A percentile compares a stretch with the other conserved stretches of the same genome.
These are phyloP conservation scores for Saturnispora hagleri DNA, from an alignment of 805 yeast genomes.

Conservation along the genomic window DNA sequence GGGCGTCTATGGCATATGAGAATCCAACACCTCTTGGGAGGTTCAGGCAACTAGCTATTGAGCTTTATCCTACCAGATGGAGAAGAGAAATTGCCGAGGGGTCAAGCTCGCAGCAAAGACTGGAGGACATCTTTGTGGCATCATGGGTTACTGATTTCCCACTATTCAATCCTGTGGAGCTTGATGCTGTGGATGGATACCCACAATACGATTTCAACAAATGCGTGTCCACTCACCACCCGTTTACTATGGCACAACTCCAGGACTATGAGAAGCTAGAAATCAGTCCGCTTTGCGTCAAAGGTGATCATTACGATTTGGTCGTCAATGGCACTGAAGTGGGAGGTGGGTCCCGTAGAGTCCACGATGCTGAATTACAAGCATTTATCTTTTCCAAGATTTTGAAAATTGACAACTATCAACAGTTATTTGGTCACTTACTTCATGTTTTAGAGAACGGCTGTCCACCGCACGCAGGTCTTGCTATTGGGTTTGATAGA, in stretches of 20 bases:
- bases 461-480: slow-evolving; percentile 98
- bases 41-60: slow-evolving; percentile 65
- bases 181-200: slow-evolving; percentile 26
- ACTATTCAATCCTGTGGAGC: slow-evolving; percentile 68
- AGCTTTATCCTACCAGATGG: slow-evolving; percentile 42
- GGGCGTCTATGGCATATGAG: slow-evolving; percentile 65
- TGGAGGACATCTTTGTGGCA: slow-evolving; percentile 42
- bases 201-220: slow-evolving; percentile 48
- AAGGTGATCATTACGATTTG: slow-evolving; percentile 90
- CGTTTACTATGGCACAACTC: slow-evolving; percentile 84
- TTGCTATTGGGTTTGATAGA: slow-evolving; percentile 92
- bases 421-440: slow-evolving; percentile 74
- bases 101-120: slow-evolving; percentile 13
- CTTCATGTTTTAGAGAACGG: slow-evolving; percentile 76
- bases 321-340: slow-evolving; percentile 92
- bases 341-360: slow-evolving; percentile 96
- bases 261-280: slow-evolving; percentile 55
- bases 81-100: slow-evolving; percentile 29
- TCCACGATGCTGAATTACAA: slow-evolving; percentile 80
- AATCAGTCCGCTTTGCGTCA: slow-evolving; percentile 49
- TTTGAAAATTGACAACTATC: slow-evolving; percentile 49
- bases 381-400: slow-evolving; percentile 58
- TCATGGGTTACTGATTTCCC: slow-evolving; percentile 93
- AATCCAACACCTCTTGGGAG: slow-evolving; percentile 94
- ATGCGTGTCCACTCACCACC: slow-evolving; percentile 83